Conservation (phyloP, 352 stramenopile species). For the Aphanomyces invadans region DNA sequence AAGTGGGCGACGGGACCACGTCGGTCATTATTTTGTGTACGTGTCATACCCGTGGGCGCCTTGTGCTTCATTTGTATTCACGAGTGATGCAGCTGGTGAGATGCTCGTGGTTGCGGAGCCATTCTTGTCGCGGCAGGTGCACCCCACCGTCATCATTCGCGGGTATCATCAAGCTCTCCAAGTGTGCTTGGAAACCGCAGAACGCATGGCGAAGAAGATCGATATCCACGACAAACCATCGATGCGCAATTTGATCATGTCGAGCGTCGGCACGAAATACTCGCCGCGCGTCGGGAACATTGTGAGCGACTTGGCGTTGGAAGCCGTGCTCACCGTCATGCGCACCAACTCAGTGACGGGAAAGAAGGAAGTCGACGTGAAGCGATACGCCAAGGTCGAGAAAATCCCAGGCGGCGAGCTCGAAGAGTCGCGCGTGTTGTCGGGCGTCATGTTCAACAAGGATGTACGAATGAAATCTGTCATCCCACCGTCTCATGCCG, state of each 20-base stretch:
- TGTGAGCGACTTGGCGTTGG: slow-evolving; percentile 96
- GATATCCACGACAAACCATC: slow-evolving; percentile 92
- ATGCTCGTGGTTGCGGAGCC: slow-evolving; percentile 95
- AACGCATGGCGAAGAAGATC: slow-evolving; percentile 88
- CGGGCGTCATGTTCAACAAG: slow-evolving; percentile 99
- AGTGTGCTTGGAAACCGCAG: slow-evolving; percentile 88
- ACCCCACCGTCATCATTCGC: slow-evolving; percentile 97
- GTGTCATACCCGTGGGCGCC: slow-evolving; percentile 17
- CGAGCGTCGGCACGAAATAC: slow-evolving; percentile 98
- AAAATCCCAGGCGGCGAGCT: slow-evolving; percentile 98
- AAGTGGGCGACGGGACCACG: slow-evolving; percentile 99
- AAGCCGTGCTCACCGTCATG: slow-evolving; percentile 94
- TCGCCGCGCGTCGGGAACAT: slow-evolving; percentile 93
- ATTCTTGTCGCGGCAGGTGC: slow-evolving; percentile 94
- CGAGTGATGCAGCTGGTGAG: slow-evolving; percentile 80
- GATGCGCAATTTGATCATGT: slow-evolving; percentile 95
- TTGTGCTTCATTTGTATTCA: slow-evolving; percentile 2
- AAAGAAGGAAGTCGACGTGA: slow-evolving; percentile 97
- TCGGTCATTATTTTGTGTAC: slow-evolving; percentile 98
- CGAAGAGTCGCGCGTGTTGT: slow-evolving; percentile 90
- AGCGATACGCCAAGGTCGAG: slow-evolving; percentile 99
- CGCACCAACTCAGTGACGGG: slow-evolving; percentile 69
- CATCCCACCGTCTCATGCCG: neutral
- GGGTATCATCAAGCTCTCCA: slow-evolving; percentile 88
- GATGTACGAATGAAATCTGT: slow-evolving; percentile 63